A percentile compares a stretch with the other conserved stretches of the same genome.
Conservation (phyloP, 805 yeast species). For the Saccharomycopsis capsularis region DNA sequence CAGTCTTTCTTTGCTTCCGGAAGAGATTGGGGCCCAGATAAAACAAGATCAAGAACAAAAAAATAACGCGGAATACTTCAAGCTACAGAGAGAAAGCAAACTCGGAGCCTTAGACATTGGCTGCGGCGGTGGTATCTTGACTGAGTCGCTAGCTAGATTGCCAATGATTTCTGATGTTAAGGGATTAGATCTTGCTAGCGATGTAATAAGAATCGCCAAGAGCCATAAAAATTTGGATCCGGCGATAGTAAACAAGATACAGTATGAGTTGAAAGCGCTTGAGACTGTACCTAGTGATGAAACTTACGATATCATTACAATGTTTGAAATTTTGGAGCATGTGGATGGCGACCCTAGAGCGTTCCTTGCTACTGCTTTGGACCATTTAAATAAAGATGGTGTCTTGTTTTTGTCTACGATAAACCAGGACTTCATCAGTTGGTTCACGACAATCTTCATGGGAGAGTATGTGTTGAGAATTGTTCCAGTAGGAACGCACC, state of each 20-base stretch:
- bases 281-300: conserved; percentile 47
- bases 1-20: conserved; percentile 59
- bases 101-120: conserved; percentile 78
- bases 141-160: conserved; percentile 81
- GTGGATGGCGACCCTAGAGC: conserved; percentile 79
- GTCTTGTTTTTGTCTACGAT: conserved; percentile 84
- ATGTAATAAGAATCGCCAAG: conserved; percentile 74
- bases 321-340: conserved; percentile 94
- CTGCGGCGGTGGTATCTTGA: conserved; percentile 95
- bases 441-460: conserved; percentile 87
- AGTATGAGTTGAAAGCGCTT: conserved; percentile 54
- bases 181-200: conserved; percentile 82
- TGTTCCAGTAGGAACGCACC: conserved; percentile 92
- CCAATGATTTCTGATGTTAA: conserved; percentile 53
- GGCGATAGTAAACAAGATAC: conserved; percentile 42
- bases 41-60: conserved; percentile 42
- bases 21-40: conserved; percentile 41
- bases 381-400: conserved; percentile 58
- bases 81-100: conserved; percentile 27
- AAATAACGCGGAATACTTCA: conserved; percentile 32
- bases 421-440: conserved; percentile 77
- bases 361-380: conserved; percentile 61
- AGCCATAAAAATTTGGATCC: conserved; percentile 67
- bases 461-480: conserved; percentile 75
- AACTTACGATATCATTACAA: conserved; percentile 69